Evolutionary conservation across 345 rosid genomes (phyloP).

Genomic region (Corchorus olitorius): DNA sequence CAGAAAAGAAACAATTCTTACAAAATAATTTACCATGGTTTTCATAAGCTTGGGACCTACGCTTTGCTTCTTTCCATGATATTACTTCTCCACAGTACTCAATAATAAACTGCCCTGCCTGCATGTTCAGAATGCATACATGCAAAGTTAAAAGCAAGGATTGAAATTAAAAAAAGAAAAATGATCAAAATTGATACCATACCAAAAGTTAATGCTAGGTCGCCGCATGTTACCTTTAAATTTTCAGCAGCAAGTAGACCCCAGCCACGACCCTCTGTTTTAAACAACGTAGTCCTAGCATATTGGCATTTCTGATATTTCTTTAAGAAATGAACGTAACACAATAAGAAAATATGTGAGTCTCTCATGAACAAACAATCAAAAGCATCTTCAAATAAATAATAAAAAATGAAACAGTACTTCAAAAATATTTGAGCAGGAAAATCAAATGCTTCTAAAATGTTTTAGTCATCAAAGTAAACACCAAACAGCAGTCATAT

Average conservation of each 20-base stretch:
- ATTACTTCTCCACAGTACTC: constrained; percentile 99
- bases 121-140: constrained; percentile 25
- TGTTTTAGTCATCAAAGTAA: background rate
- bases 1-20: background rate
- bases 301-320: constrained; percentile 84
- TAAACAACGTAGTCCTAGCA: constrained; percentile 69
- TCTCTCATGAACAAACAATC: background rate
- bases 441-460: background rate
- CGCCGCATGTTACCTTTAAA: constrained; percentile 57
- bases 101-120: constrained; percentile 86
- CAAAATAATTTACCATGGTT: constrained; percentile 49
- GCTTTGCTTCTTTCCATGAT: constrained; percentile 90
- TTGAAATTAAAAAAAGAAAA: background rate
- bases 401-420: background rate
- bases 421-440: background rate
- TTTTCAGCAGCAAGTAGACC: constrained; percentile 86
- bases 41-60: constrained; percentile 82
- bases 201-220: background rate
- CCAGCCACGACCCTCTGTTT: constrained; percentile 86
- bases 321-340: constrained; percentile 40
- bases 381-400: background rate
- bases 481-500: background rate
- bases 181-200: background rate
- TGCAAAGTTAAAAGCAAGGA: background rate
- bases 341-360: constrained; percentile 16